Percentiles rank a stretch among this genome's conserved stretches.
Conservation (phyloP, 2,329 filamentous ascomycete genomes). For the Thyridium curvatum region DNA sequence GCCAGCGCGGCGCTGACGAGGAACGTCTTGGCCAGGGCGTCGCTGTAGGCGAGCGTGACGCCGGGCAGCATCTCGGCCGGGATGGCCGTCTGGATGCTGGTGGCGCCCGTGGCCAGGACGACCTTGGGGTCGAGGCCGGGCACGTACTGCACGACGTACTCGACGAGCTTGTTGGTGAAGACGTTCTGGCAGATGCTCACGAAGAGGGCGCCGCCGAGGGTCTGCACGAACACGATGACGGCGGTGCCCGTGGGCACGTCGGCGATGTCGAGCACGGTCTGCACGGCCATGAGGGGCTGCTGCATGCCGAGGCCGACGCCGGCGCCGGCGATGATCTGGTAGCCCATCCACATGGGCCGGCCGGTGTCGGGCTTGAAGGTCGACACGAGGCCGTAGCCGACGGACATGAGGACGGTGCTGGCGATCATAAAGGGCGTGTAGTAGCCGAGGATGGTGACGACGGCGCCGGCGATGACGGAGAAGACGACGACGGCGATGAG, state of each 20-base stretch:
- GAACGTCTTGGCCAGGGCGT: constrained; percentile 22
- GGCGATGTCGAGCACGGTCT: constrained; percentile 28
- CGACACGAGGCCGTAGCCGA: constrained; percentile 28
- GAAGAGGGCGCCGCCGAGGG: constrained; percentile 25
- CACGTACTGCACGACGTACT: constrained; percentile 16
- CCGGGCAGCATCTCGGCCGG: constrained; percentile 8
- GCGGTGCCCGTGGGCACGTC: constrained; percentile 35
- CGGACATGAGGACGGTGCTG: constrained; percentile 17
- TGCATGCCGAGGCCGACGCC: constrained; percentile 33
- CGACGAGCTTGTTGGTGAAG: constrained; percentile 31
- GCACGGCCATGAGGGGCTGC: constrained; percentile 31
- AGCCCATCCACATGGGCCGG: constrained; percentile 29
- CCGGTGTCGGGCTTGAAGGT: constrained; percentile 23
- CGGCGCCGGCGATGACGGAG: constrained; percentile 17
- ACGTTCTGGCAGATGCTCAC: constrained; percentile 33
- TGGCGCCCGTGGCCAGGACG: constrained; percentile 18
- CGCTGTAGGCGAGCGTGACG: constrained; percentile 24
- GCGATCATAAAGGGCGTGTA: constrained; percentile 29
- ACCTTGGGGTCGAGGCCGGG: constrained; percentile 14
- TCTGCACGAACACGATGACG: constrained; percentile 29
- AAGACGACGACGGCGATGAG: constrained; percentile 22
- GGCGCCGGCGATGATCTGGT: constrained; percentile 29
- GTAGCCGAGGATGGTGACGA: constrained; percentile 27
- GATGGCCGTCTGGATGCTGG: constrained; percentile 9
- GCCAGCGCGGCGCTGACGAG: constrained; percentile 26